Conservation (phyloP, 1,284 basidiomycete genomes). For the Trichosporon faecale region DNA sequence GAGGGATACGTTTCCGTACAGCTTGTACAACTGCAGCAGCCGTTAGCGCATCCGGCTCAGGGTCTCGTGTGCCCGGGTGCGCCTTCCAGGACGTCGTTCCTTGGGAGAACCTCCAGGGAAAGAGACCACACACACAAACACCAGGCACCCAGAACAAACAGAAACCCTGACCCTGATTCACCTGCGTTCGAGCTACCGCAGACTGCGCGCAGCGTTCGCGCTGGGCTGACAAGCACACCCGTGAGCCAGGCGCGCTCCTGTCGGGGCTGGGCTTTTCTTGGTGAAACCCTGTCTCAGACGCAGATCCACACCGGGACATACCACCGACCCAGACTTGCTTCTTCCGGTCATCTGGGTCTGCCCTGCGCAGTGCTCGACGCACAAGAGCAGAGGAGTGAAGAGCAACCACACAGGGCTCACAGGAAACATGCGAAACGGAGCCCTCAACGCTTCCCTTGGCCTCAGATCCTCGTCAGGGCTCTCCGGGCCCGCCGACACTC, state of each 20-base stretch:
- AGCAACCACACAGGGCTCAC: not conserved
- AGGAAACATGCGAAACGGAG: not conserved
- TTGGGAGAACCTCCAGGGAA: not conserved
- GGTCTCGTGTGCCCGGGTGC: no score
- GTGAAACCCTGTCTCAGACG: not conserved
- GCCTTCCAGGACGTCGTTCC: not conserved
- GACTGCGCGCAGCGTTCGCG: not conserved
- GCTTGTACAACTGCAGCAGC: no score
- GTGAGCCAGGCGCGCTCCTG: no score
- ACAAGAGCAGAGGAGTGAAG: not conserved
- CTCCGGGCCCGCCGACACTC: not conserved
- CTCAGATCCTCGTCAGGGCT: not conserved
- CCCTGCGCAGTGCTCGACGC: not conserved
- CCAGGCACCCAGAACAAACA: constrained; percentile 9
- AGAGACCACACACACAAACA: no score
- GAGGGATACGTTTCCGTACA: not conserved
- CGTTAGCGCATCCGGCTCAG: not conserved
- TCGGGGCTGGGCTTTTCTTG: not conserved
- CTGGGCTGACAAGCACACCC: not conserved
- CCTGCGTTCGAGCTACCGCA: not conserved
- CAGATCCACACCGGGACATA: not conserved
- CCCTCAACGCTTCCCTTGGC: not conserved
- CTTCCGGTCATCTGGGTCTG: not conserved
- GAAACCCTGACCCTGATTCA: constrained; percentile 11
- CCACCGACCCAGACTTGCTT: not conserved